Base-by-base conservation (phyloP, 2,329 filamentous ascomycete species). In the Talaromyces sp. region DNA sequence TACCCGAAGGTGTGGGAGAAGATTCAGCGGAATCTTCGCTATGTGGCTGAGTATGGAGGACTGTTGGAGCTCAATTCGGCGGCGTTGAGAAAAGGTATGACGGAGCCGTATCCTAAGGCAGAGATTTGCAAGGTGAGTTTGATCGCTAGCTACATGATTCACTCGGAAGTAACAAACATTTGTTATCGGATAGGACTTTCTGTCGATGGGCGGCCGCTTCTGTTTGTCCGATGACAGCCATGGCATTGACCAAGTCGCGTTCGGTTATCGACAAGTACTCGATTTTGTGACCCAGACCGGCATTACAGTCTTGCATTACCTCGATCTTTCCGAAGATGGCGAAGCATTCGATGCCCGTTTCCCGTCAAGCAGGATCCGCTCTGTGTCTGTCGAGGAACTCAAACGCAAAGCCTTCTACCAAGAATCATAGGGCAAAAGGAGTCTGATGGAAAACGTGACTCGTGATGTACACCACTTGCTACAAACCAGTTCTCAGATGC, bases 161-260 rank as follows among this genome's bases (percentile, higher is more conserved):
- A 16, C 16, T 62, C 37, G 61, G 57, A 64, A 54, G 44, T 35
- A 56, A 31, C 12, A 12, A 56, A 8, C 4, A 4, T 67, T 73
- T 61, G 73, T 62, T 52, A 5, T 58, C 63, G 66, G 60, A 12
- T 65, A 90, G 88, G 85, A 86, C 73, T 96, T 92, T 80, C 72
- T 92, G 60, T 77, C 77, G 7, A 82, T 91, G 69, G 88, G 88
- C 25, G 93, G 95, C 25, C 85, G 84, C 64, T 96, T 98, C 76
- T 96, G 92, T 60, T 83, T 99, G 69, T 96, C 91, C 6, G 95
- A 99, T 75, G 95, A 99, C 77, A 96, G 92, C 74, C 95, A 99
- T 79, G 91, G 91, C 42, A 84, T 92, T 63, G 89, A 85, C 1
- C 93, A 99, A 73, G 84, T 99, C 5, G 92, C 88, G n/a, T 88